Evolutionary conservation across 148 eudicot genomes (phyloP), one percentile per base, ranked within the genome.

Genomic region (Suaeda aralocaspica): DNA sequence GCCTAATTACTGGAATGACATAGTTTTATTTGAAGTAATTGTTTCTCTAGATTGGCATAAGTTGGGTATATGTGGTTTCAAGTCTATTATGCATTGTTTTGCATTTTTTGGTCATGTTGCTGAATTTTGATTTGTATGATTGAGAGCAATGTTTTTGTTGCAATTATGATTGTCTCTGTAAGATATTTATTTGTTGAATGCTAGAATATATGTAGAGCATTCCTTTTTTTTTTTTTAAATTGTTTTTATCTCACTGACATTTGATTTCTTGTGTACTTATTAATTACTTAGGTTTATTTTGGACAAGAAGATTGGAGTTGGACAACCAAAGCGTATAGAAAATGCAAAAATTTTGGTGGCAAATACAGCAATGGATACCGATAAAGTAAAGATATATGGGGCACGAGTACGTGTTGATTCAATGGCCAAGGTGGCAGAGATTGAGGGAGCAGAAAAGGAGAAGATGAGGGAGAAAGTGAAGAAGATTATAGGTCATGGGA

Each of bases 381-480:
- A 94, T 82, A 94, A 91, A 83, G 99, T 94, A 48, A 94, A 94
- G 76, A 94, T 94, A 33, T 94, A 94, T 71, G 99, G 99, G 57
- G 99, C 99, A 46, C 89, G 97, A 56, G 99, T 94, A 53, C 97
- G 99, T 67, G 99, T 91, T 80, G 99, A 94, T 84, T 94, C 99
- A 62, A 94, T 94, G 97, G 74, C 97, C 59, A 94, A 83, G 82
- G 99, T 94, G 65, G 99, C 99, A 26, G 96, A 94, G 82, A 91
- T 94, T 66, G 99, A 94, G 86, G 80, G 76, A 15, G 99, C 99
- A 34, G 99, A 94, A 80, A 94, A 94, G 84, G 96, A 91, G 2
- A 94, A 94, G 82, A 94, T 94, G 99, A 87, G 96, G 76, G 96
- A 94, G 72, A 94, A 91, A 78, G 97, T 94, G 61, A 84, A 89